phyloP scores from a whole-genome alignment of 345 rosid genomes.

The Eucalyptus regnans region DNA sequence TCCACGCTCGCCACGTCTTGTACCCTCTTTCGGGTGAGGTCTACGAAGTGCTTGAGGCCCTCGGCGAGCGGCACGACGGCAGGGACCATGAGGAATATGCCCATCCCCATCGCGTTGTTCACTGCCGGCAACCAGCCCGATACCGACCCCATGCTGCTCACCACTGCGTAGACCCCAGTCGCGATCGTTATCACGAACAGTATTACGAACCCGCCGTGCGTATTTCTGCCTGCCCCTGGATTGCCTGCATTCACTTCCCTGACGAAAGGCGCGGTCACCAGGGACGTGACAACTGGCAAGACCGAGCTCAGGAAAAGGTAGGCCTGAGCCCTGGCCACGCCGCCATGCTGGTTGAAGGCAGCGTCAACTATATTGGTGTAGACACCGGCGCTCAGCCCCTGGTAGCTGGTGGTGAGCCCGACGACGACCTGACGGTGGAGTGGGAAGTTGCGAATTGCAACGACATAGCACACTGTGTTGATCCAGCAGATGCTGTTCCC shows the following conservation, averaged over 20 bases:
- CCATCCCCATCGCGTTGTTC: slow-evolving; percentile 28
- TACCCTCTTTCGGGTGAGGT: neutral
- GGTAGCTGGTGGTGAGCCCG: slow-evolving; percentile 70
- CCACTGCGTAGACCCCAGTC: slow-evolving; percentile 58
- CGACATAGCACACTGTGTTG: slow-evolving; percentile 71
- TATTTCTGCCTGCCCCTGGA: neutral
- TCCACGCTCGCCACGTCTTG: neutral
- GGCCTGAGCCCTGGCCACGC: slow-evolving; percentile 19
- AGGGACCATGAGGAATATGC: slow-evolving; percentile 34
- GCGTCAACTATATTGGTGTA: slow-evolving; percentile 54
- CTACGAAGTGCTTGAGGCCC: neutral
- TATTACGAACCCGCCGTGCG: slow-evolving; percentile 15
- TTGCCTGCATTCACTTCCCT: neutral
- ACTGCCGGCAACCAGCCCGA: slow-evolving; percentile 8
- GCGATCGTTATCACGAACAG: slow-evolving; percentile 44
- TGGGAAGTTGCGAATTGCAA: slow-evolving; percentile 39
- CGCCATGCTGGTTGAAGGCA: neutral
- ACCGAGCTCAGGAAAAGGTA: slow-evolving; percentile 61
- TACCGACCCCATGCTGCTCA: slow-evolving; percentile 31
- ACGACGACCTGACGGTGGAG: slow-evolving; percentile 45
- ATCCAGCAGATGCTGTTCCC: slow-evolving; percentile 98
- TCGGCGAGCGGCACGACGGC: slow-evolving; percentile 26
- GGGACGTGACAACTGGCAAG: slow-evolving; percentile 29
- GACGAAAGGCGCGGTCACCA: slow-evolving; percentile 28
- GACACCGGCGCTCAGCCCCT: slow-evolving; percentile 67